phyloP scores from a whole-genome alignment of 192 early-diverging fungal genomes.

The Backusella tarrabulga region DNA sequence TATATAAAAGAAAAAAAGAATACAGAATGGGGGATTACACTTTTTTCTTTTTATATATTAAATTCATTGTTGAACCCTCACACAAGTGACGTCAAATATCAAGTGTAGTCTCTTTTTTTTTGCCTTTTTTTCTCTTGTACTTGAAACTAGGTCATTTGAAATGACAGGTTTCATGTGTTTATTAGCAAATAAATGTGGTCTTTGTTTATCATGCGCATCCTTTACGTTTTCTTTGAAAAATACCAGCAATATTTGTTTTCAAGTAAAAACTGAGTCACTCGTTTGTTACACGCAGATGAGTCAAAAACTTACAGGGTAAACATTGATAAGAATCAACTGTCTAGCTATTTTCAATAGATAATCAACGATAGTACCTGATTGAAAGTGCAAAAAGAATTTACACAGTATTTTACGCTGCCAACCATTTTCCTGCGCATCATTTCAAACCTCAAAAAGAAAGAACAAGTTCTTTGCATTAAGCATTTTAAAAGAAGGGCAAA shows the following conservation, averaged over 20 bases:
- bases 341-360: not conserved
- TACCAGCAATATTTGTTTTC: too few relatives aligned
- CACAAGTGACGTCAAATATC: constrained; percentile 1
- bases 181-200: not conserved
- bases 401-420: too few relatives aligned
- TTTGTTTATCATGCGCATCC: not conserved
- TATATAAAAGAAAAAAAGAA: not conserved
- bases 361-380: too few relatives aligned
- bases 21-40: not conserved
- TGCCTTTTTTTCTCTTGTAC: not conserved
- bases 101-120: not conserved
- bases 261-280: too few relatives aligned
- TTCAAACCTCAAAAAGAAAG: not conserved
- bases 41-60: not conserved
- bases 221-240: not conserved
- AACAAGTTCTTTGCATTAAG: not conserved
- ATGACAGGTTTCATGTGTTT: not conserved
- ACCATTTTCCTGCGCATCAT: too few relatives aligned
- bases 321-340: not conserved
- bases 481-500: too few relatives aligned
- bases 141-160: not conserved
- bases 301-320: too few relatives aligned
- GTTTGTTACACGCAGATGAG: too few relatives aligned
- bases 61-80: not conserved
- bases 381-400: too few relatives aligned